Evolutionary conservation across 139 green algal genomes (phyloP).

Genomic region (Chlorella sp.): DNA sequence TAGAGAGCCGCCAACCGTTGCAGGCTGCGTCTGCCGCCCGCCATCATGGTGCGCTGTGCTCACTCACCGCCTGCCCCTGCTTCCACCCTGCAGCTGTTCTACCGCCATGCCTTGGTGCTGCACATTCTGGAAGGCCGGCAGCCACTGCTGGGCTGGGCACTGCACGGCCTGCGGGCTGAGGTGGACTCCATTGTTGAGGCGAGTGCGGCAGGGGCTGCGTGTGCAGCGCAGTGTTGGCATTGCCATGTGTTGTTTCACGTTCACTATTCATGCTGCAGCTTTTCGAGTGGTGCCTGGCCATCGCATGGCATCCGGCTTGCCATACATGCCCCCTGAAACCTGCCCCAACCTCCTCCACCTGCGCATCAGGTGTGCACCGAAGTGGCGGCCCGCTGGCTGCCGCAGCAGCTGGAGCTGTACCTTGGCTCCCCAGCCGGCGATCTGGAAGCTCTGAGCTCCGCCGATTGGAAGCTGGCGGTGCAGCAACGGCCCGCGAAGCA

Average conservation of each 20-base stretch:
- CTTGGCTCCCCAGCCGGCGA: constrained; percentile 4
- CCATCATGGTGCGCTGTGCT: too few relatives aligned
- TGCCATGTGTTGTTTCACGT: too few relatives aligned
- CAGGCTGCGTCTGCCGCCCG: too few relatives aligned
- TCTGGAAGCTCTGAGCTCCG: neutral
- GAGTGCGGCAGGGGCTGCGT: neutral
- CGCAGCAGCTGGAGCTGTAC: neutral
- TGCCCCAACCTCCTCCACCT: too few relatives aligned
- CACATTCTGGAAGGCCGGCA: neutral
- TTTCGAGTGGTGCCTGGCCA: too few relatives aligned
- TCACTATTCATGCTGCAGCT: too few relatives aligned
- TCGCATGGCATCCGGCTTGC: too few relatives aligned
- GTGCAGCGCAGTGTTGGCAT: neutral
- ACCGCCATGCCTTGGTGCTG: constrained; percentile 13
- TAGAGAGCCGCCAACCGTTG: neutral
- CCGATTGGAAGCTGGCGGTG: neutral
- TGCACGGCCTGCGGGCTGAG: neutral
- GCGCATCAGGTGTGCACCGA: constrained; percentile 11
- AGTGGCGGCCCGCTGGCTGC: constrained; percentile 4
- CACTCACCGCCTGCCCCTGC: neutral
- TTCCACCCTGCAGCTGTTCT: constrained; percentile 3
- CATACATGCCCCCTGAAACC: too few relatives aligned
- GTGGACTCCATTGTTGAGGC: constrained; percentile 15
- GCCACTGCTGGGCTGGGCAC: constrained; percentile 10
- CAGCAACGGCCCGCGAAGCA: neutral